Evolutionary conservation across 441 rosid species (phyloP).

Genomic region (Adansonia gregorii): DNA sequence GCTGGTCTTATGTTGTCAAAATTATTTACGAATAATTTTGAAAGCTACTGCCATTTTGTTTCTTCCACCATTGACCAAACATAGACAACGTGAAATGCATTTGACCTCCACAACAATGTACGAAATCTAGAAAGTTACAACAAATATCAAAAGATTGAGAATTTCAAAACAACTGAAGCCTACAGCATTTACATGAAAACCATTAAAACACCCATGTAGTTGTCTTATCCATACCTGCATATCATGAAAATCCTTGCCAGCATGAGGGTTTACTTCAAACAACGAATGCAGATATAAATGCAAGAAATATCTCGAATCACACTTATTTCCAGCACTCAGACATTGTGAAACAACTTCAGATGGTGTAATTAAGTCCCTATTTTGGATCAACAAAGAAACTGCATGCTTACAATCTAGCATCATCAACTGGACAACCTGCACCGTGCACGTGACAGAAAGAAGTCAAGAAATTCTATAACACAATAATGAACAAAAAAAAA

Average conservation of each 20-base stretch:
- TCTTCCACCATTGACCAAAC: not conserved
- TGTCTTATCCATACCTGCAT: constrained; percentile 72
- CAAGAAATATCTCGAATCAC: constrained; percentile 84
- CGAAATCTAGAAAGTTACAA: not conserved
- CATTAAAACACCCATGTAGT: constrained; percentile 6
- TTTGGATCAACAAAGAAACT: constrained; percentile 76
- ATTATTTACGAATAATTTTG: not conserved
- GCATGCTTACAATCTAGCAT: constrained; percentile 88
- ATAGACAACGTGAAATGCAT: not conserved
- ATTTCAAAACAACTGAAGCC: constrained; percentile 5
- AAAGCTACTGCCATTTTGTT: constrained; percentile 9
- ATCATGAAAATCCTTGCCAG: constrained; percentile 93
- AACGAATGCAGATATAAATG: constrained; percentile 83
- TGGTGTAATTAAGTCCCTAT: constrained; percentile 78
- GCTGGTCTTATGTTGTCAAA: constrained; percentile 8
- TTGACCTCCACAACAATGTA: not conserved
- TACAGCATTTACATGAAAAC: not conserved
- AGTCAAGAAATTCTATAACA: not conserved
- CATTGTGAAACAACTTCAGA: constrained; percentile 85
- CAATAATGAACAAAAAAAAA: constrained; percentile 12
- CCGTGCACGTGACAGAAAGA: constrained; percentile 25
- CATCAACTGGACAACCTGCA: constrained; percentile 93
- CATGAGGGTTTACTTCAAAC: constrained; percentile 78
- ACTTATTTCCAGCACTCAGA: constrained; percentile 57
- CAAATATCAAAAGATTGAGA: not conserved